phyloP scores from a whole-genome alignment of 2,329 filamentous ascomycete species.

The Colletotrichum sp. region DNA sequence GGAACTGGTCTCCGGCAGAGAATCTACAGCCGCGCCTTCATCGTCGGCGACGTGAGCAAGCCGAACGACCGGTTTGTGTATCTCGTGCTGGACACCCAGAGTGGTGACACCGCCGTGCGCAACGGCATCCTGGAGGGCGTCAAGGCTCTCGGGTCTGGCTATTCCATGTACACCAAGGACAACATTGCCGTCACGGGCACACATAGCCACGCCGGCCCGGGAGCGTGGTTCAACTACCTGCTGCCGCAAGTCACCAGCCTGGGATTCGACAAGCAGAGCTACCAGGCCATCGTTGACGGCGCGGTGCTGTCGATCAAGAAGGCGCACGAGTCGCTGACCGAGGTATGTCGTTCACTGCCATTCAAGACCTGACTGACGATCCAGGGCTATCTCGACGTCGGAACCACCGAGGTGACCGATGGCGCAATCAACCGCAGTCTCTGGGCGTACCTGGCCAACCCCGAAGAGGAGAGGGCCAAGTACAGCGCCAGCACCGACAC shows the following conservation, averaged over 20 bases:
- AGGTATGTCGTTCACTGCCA: slow-evolving; percentile 33
- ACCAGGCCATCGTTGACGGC: slow-evolving; percentile 87
- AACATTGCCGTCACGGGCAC: slow-evolving; percentile 93
- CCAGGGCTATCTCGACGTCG: slow-evolving; percentile 72
- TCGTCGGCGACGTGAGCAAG: slow-evolving; percentile 72
- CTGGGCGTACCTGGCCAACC: slow-evolving; percentile 88
- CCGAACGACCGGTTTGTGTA: slow-evolving; percentile 82
- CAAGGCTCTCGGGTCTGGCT: slow-evolving; percentile 71
- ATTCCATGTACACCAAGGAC: slow-evolving; percentile 75
- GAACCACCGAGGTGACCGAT: slow-evolving; percentile 71
- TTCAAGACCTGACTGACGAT: background rate
- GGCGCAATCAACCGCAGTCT: slow-evolving; percentile 90
- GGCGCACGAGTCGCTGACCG: slow-evolving; percentile 74
- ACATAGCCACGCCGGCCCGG: slow-evolving; percentile 90
- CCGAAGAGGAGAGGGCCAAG: slow-evolving; percentile 71
- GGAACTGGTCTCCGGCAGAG: slow-evolving; percentile 87
- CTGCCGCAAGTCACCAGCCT: slow-evolving; percentile 88
- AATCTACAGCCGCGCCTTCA: slow-evolving; percentile 88
- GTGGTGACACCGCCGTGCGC: slow-evolving; percentile 87
- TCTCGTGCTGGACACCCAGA: slow-evolving; percentile 84
- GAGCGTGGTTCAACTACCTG: slow-evolving; percentile 93
- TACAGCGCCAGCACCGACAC: slow-evolving; percentile 65
- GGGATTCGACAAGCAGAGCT: slow-evolving; percentile 87
- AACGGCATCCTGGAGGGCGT: slow-evolving; percentile 86
- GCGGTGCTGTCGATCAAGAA: slow-evolving; percentile 80